A percentile compares a stretch with the other conserved stretches of the same genome.
These are phyloP conservation scores for Pseudogymnoascus sp. DNA, from an alignment of 2,329 filamentous ascomycete species.

Conservation along the genomic window DNA sequence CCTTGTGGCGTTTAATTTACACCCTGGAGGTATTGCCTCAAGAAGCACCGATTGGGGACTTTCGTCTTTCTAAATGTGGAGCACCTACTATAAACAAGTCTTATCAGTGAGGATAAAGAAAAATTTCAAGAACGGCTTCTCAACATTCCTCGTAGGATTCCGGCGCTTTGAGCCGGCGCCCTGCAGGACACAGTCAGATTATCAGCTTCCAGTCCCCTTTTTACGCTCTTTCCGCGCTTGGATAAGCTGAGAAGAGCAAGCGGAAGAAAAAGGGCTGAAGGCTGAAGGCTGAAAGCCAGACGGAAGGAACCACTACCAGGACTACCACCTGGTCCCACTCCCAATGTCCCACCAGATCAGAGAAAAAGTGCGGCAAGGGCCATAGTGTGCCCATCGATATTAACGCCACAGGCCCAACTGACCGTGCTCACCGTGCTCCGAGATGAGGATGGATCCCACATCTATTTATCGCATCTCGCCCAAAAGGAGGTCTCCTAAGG, in stretches of 20 bases:
- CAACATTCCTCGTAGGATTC: not conserved
- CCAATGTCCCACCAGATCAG: slow-evolving; percentile 7
- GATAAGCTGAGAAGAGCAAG: slow-evolving; percentile 5
- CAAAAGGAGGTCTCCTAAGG: not conserved
- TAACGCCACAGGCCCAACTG: slow-evolving; percentile 7
- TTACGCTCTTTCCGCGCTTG: not conserved
- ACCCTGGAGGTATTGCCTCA: slow-evolving; percentile 7
- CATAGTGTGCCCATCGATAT: slow-evolving; percentile 4
- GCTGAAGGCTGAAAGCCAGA: not conserved
- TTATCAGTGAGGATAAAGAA: not conserved
- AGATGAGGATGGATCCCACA: slow-evolving; percentile 6
- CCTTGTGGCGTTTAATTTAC: slow-evolving; percentile 4
- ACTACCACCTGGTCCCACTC: not conserved
- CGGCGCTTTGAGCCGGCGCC: not conserved
- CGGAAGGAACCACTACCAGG: not conserved
- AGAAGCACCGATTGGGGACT: slow-evolving; percentile 1
- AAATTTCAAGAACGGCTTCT: not conserved
- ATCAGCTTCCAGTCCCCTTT: not conserved
- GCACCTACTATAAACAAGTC: not conserved
- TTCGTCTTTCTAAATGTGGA: slow-evolving; percentile 3
- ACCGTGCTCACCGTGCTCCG: not conserved
- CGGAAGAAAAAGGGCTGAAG: not conserved
- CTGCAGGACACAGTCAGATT: slow-evolving; percentile 2
- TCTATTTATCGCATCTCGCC: slow-evolving; percentile 1
- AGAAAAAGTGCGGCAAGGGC: slow-evolving; percentile 2